Base-by-base conservation (phyloP, 495 filamentous ascomycete genomes). In the Penicillium canariense region DNA sequence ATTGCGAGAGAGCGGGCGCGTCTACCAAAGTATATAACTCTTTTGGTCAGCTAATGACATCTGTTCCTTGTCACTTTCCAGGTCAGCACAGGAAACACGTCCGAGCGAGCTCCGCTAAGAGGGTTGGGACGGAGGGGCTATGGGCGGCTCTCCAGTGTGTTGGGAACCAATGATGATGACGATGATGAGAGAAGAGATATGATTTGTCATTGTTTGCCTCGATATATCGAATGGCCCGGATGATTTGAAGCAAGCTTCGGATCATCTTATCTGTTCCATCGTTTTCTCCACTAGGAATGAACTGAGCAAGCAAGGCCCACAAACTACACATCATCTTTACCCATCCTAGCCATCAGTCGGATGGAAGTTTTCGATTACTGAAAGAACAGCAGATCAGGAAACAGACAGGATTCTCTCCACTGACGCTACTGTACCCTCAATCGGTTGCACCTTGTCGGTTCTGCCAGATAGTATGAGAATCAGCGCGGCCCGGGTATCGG, bases 391-490 rank as follows among this genome's bases (percentile, higher is more conserved):
- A 42, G 10, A 14, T 40, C 17, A 42, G 9, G 49, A 5, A 26
- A 15, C 36, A 10, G 49, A 39, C 31, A 39, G n/a, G 8, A 51
- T 43, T 36, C 54, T 65, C 43, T 72, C 61, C 31, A 67, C 63
- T 11, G 65, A 63, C 8, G 55, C 36, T 43, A 61, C 17, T 22
- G 56, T 48, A 6, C 54, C 46, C 18, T 55, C 56, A 26, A 66
- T 63, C 20, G 58, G 51, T 52, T 68, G 62, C 12, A 54, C 51
- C 44, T 66, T 68, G 35, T 69, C 64, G n/a, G 55, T 67, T 27
- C 61, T 70, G 52, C 42, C 2, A 3, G 23, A 20, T 6, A 4
- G 17, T 9, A 22, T 51, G 20, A 32, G 31, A 23, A 30, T 14
- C 17, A 38, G 26, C n/a, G 17, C 11, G 7, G 28, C 12, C 35